A percentile compares a stretch with the other conserved stretches of the same genome.
Conservation (phyloP, 1,284 basidiomycete species). For the Ceratobasidium sp. region DNA sequence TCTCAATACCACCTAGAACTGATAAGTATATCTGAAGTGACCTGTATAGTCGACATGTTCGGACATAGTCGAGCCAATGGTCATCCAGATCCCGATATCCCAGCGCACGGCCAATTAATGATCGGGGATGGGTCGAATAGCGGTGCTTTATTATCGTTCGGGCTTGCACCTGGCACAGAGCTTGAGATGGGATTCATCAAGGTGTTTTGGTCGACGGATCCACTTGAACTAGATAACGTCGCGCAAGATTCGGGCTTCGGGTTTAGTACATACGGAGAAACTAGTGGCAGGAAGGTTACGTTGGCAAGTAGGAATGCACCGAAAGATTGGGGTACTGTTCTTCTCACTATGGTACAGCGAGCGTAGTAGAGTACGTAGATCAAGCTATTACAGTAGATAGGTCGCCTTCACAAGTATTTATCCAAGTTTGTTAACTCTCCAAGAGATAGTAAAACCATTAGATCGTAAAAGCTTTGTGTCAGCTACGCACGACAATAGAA, state of each 20-base stretch:
- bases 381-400: too few species aligned
- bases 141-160: slow-evolving; percentile 6
- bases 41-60: slow-evolving; percentile 6
- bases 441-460: too few species aligned
- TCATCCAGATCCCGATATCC: slow-evolving; percentile 24
- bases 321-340: slow-evolving; percentile 30
- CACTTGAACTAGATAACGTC: slow-evolving; percentile 15
- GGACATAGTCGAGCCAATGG: slow-evolving; percentile 5
- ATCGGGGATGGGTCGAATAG: slow-evolving; percentile 16
- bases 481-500: too few species aligned
- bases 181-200: slow-evolving; percentile 35
- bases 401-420: too few species aligned
- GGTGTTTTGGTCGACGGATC: slow-evolving; percentile 41
- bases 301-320: background rate
- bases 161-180: background rate
- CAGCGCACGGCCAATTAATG: slow-evolving; percentile 7
- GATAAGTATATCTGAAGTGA: background rate
- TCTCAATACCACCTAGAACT: background rate
- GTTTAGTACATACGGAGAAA: background rate
- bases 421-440: too few species aligned
- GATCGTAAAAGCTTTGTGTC: too few species aligned
- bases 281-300: too few species aligned
- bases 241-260: slow-evolving; percentile 12
- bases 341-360: slow-evolving; percentile 30
- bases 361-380: background rate